These are phyloP conservation scores for Aurinia saxatilis DNA, from an alignment of 345 rosid species.

Conservation along the genomic window DNA sequence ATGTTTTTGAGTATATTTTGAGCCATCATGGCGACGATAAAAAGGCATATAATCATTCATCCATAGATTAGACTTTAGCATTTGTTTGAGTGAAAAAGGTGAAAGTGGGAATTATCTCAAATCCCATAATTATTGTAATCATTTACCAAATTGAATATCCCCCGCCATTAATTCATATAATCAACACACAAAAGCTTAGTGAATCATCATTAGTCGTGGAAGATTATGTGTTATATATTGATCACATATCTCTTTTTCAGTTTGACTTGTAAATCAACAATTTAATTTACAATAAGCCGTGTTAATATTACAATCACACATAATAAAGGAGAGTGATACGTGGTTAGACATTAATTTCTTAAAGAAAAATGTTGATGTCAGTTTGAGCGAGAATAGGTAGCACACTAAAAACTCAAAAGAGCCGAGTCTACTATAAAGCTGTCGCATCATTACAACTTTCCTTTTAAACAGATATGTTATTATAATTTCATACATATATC, in stretches of 20 bases:
- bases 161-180: not conserved
- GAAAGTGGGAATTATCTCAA: slow-evolving; percentile 15
- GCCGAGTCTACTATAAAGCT: slow-evolving; percentile 12
- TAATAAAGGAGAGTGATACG: not conserved
- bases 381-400: slow-evolving; percentile 3
- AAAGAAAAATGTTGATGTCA: not conserved
- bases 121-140: slow-evolving; percentile 10
- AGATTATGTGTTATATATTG: not conserved
- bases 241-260: not conserved
- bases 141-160: slow-evolving; percentile 8
- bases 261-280: slow-evolving; percentile 2
- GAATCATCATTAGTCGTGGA: not conserved
- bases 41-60: slow-evolving; percentile 19
- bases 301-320: not conserved
- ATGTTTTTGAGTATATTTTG: too few species aligned
- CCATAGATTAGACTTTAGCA: slow-evolving; percentile 18
- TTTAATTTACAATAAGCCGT: not conserved
- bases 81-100: slow-evolving; percentile 26
- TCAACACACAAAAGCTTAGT: not conserved
- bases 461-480: slow-evolving; percentile 21
- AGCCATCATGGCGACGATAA: not conserved
- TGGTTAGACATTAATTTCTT: not conserved
- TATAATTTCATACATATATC: not conserved
- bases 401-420: not conserved
- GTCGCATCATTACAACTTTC: slow-evolving; percentile 21